phyloP scores from a whole-genome alignment of 192 early-diverging fungal genomes.

The Umbelopsis isabellina region DNA sequence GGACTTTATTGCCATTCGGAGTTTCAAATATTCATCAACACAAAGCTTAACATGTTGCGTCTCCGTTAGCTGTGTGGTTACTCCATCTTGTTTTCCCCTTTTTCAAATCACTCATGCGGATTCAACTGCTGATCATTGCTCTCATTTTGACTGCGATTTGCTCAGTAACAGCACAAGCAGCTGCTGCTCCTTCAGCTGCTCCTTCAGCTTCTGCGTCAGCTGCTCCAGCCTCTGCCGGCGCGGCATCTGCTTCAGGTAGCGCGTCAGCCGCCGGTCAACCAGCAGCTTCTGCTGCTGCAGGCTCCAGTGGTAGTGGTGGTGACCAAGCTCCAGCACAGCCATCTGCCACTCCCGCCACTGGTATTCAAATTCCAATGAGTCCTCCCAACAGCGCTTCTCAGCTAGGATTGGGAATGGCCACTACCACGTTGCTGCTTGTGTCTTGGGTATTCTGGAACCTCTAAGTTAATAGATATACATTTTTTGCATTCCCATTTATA shows the following conservation, averaged over 20 bases:
- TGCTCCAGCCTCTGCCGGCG: neutral
- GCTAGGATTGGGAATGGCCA: neutral
- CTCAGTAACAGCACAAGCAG: neutral
- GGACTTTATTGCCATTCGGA: too few relatives aligned
- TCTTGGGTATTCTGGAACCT: conserved; percentile 5
- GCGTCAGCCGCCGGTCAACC: neutral
- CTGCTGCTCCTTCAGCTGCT: neutral
- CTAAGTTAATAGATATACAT: neutral
- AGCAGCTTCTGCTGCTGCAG: conserved; percentile 1
- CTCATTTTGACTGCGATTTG: neutral
- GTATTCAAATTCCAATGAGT: conserved; percentile 11
- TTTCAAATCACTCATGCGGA: conserved; percentile 3
- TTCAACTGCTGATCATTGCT: neutral
- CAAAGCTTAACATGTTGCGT: too few relatives aligned
- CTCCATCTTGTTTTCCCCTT: neutral
- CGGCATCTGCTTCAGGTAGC: neutral
- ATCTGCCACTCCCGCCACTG: neutral
- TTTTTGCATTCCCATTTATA: neutral
- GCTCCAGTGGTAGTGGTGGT: neutral
- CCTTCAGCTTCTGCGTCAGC: neutral
- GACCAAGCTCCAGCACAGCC: conserved; percentile 2
- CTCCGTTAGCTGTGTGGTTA: too few relatives aligned
- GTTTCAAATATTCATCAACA: too few relatives aligned
- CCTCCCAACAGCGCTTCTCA: conserved; percentile 7
- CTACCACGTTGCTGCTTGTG: neutral